Base-by-base conservation (phyloP, 1,139 yeast species). In the Geotrichum aggregatum region DNA sequence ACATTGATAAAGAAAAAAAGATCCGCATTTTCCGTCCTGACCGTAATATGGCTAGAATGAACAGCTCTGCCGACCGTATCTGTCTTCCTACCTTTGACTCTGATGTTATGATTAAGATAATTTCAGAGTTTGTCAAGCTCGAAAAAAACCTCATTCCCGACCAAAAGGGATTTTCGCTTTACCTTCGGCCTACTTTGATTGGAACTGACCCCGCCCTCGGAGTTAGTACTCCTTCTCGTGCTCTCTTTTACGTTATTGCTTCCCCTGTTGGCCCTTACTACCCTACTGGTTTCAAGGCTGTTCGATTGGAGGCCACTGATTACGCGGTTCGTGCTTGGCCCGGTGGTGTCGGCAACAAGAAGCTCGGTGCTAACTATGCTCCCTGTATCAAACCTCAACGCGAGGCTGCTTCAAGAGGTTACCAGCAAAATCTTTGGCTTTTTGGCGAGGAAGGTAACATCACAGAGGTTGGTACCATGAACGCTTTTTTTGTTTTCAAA, bases 391-490 rank as follows among this genome's bases (percentile, higher is more conserved):
- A 80, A 65, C 97, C 98, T 30, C 96, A 87, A 73, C 74, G 80
- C 61, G 81, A 83, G 71, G 98, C 98, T 49, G 95, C 96, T 50
- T 66, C 76, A 44, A 80, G 86, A 66, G 98, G 98, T 45, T 91
- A 83, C 76, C 91, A 86, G 67, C 98, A 92, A 73, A 89, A 91
- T 76, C 76, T 92, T 70, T 92, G 98, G 98, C 76, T 92, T 62
- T 89, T 91, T 66, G 97, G 97, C 53, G 87, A 85, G 49, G 92
- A 91, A 65, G 88, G 89, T 56, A 74, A 82, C 68, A 79, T 92
- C 64, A 92, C 98, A 58, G 98, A 92, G 74, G 98, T 87, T 55
- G 98, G 98, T 61, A 89, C 98, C 55, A 92, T 92, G 98, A 92
- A 92, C 72, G 91, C 79, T 45, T 92, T 91, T 73, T 83, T 87